Base-by-base conservation (phyloP, 1,284 basidiomycete species). In the Pholiota adiposa region DNA sequence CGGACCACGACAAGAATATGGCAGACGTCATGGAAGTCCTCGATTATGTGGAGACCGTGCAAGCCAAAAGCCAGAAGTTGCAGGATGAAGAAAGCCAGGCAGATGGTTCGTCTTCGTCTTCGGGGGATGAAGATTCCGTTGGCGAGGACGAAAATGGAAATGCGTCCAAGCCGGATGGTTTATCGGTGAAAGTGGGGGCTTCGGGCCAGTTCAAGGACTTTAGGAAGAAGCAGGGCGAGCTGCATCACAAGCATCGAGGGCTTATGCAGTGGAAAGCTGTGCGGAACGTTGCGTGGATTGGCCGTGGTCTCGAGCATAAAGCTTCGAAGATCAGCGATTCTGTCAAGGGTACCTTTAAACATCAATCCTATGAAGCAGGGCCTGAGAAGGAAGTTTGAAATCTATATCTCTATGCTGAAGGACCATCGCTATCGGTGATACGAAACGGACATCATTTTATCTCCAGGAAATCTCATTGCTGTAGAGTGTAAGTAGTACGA, bases 241-340 rank as follows among this genome's bases (percentile, higher is more conserved):
- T 78, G 57, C 75, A 79, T 65, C 66, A 75, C 50, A 77, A 75
- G 56, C 78, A 80, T 60, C 72, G 77, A 2, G 78, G 79, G 3
- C 62, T 81, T 48, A 77, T 81, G 75, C 79, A 79, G 61, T 79
- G 77, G 77, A 71, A 73, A 36, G 70, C 63, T 14, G 67, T 69
- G 50, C 72, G 79, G 53, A 77, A 79, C 40, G 58, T 77, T 48
- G 76, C 72, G 9, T 79, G 76, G 77, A 51, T 76, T 23, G 75
- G 73, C 8, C 68, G 70, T 43, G 67, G 69, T 6, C 66, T 75
- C 0, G 77, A 77, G 60, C 65, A 71, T 14, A 70, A 71, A 29
- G 71, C 69, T 6, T 69, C 65, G 18, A 71, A 70, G 44, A 36
- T 75, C 4, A 70, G 68, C 16, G 63, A 68, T 16, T 74, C 72